Evolutionary conservation across 768 basidiomycete genomes (phyloP), one percentile per base, ranked within the genome.

Genomic region (Mrakia blollopis): DNA sequence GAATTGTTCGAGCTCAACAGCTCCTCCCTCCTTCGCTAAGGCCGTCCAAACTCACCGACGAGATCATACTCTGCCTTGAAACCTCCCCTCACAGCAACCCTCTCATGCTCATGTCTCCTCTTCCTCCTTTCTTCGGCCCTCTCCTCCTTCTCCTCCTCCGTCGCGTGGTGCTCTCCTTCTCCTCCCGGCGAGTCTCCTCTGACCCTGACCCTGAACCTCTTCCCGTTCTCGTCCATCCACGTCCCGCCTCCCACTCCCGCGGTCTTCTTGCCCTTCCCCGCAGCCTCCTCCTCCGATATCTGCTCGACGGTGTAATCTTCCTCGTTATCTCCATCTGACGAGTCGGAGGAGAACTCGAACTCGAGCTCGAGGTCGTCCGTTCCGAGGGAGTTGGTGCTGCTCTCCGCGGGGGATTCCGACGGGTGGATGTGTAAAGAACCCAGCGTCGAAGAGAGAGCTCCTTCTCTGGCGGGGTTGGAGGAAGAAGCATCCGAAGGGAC

Each of bases 1-100:
- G 16, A 28, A 1, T 35, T 8, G 67, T 8, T 16, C 32, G 41
- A 57, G n/a, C 60, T 10, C 52, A 30, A 9, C 37, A 35, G 30
- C 21, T 18, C 18, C 18, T 50, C 47, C 47, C 47, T 50, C 6
- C 44, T 14, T 21, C 47, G 3, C 47, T 50, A 41, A 41, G 39
- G 11, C 11, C 47, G 47, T 3, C n/a, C 18, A 14, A 10, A 79
- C 83, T 78, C 41, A 85, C 85, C 85, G 23, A 79, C 81, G 2
- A 86, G 76, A 28, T 84, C 82, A 76, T 86, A 86, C 70, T 84
- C 84, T 35, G 85, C 85, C 70, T 82, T 83, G 44, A 84, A 84
- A 13, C 80, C 80, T 57, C 60, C 80, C 35, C 70, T 77, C 75
- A 71, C 60, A 18, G 62, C 62, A 44, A 35, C 76, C 68, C 71